Conservation (phyloP, 2,329 filamentous ascomycete genomes). For the Penicillium sp. region DNA sequence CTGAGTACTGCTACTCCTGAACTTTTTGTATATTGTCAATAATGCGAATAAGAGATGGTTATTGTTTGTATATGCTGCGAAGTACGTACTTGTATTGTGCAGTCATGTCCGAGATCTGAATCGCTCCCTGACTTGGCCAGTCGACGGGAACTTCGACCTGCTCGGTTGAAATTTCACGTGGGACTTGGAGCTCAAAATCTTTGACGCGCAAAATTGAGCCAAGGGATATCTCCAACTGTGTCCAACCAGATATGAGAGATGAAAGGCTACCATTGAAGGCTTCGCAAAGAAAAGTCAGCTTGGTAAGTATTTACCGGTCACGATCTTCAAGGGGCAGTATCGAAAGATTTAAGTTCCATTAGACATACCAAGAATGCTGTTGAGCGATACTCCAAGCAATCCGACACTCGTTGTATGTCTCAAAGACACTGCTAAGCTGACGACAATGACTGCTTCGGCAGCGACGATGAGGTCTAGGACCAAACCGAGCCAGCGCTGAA, state of each 20-base stretch:
- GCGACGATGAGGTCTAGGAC: not conserved
- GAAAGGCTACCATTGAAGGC: not conserved
- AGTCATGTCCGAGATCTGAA: not conserved
- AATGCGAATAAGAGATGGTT: too few species aligned
- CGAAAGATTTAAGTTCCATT: too few species aligned
- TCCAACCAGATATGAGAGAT: not conserved
- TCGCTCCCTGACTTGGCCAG: not conserved
- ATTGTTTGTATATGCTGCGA: too few species aligned
- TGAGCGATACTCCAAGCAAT: not conserved
- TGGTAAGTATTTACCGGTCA: too few species aligned
- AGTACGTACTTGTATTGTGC: too few species aligned
- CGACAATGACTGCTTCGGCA: not conserved
- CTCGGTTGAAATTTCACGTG: not conserved
- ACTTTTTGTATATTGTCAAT: not conserved
- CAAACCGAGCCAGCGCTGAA: not conserved
- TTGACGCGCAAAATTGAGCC: conserved; percentile 1
- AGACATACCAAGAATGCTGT: too few species aligned
- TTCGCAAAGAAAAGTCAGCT: not conserved
- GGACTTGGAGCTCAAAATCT: not conserved
- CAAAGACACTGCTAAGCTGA: not conserved
- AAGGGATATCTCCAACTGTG: not conserved
- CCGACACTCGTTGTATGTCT: not conserved
- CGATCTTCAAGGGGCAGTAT: too few species aligned
- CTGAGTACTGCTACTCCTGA: not conserved
- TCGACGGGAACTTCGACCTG: not conserved